These are phyloP conservation scores for Botryosphaeria dothidea DNA, from an alignment of 2,329 filamentous ascomycete species.

Conservation along the genomic window DNA sequence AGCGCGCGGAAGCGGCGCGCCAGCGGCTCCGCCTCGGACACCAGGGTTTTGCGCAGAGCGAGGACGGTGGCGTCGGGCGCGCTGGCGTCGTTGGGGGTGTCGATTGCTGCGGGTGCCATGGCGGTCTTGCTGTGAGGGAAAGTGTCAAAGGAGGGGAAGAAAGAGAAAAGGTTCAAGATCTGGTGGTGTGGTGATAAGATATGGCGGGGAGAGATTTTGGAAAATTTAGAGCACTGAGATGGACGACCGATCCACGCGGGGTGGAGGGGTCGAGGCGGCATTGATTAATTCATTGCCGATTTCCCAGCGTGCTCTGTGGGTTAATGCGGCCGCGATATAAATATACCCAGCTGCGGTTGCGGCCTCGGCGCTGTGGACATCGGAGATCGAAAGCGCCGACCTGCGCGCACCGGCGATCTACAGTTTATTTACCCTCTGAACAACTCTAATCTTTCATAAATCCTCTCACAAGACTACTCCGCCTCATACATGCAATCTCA, in stretches of 20 bases:
- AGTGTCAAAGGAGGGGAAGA: not conserved
- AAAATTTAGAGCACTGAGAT: conserved; percentile 18
- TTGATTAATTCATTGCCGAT: not conserved
- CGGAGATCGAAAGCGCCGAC: not conserved
- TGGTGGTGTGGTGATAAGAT: conserved; percentile 14
- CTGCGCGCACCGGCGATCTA: not conserved
- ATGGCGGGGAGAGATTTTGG: conserved; percentile 8
- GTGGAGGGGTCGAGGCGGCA: conserved; percentile 4
- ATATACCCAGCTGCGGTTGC: not conserved
- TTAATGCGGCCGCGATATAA: not conserved
- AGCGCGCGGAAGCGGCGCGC: conserved; percentile 91
- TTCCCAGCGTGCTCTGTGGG: too few relatives aligned
- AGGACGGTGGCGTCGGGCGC: conserved; percentile 51
- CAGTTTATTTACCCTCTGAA: too few relatives aligned
- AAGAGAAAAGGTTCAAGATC: not conserved
- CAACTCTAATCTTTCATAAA: too few relatives aligned
- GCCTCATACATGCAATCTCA: too few relatives aligned
- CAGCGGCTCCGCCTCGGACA: conserved; percentile 77
- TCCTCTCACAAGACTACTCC: too few relatives aligned
- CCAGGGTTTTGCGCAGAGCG: conserved; percentile 72
- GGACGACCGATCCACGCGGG: conserved; percentile 17
- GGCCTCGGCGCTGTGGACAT: not conserved
- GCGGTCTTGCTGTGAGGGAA: not conserved
- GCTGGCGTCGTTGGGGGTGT: not conserved
- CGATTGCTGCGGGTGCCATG: conserved; percentile 13